Percentiles rank a stretch among this genome's conserved stretches.
Evolutionary conservation across 345 rosid genomes (phyloP).

Genomic region (Citrus australasica): DNA sequence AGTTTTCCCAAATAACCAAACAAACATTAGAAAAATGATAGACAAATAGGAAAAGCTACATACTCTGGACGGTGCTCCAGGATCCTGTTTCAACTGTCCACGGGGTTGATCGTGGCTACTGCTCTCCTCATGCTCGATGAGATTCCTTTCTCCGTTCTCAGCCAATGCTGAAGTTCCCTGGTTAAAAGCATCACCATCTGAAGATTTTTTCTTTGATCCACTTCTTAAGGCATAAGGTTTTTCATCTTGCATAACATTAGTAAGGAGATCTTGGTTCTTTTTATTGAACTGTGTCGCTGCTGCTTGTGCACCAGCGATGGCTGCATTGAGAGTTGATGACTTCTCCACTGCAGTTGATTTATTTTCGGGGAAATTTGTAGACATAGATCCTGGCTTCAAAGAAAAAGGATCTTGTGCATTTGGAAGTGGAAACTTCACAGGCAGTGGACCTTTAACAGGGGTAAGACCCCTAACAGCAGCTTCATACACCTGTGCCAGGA

Average conservation of each 20-base stretch:
- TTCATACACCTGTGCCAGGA: conserved; percentile 47
- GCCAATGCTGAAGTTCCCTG: conserved; percentile 1
- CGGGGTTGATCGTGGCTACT: conserved; percentile 19
- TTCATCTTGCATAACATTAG: conserved; percentile 11
- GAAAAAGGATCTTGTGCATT: conserved; percentile 66
- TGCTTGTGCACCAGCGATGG: conserved; percentile 82
- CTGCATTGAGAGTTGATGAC: conserved; percentile 57
- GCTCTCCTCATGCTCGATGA: conserved; percentile 13
- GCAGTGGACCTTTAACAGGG: conserved; percentile 43
- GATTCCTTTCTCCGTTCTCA: conserved; percentile 5
- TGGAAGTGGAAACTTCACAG: conserved; percentile 72
- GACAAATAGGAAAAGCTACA: neutral
- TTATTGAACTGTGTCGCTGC: conserved; percentile 80
- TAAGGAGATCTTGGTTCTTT: conserved; percentile 31
- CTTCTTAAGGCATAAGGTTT: conserved; percentile 12
- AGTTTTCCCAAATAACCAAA: neutral
- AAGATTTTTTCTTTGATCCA: conserved; percentile 13
- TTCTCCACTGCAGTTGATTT: conserved; percentile 34
- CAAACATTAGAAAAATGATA: neutral
- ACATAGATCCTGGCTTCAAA: conserved; percentile 71
- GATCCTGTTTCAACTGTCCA: conserved; percentile 20
- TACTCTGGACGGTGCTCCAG: conserved; percentile 36
- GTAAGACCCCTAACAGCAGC: conserved; percentile 82
- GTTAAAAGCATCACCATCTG: conserved; percentile 24
- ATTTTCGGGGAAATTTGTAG: conserved; percentile 14